Evolutionary conservation across 192 early-diverging fungal species (phyloP), one percentile per base, ranked within the genome.

Genomic region (Geranomyces variabilis): DNA sequence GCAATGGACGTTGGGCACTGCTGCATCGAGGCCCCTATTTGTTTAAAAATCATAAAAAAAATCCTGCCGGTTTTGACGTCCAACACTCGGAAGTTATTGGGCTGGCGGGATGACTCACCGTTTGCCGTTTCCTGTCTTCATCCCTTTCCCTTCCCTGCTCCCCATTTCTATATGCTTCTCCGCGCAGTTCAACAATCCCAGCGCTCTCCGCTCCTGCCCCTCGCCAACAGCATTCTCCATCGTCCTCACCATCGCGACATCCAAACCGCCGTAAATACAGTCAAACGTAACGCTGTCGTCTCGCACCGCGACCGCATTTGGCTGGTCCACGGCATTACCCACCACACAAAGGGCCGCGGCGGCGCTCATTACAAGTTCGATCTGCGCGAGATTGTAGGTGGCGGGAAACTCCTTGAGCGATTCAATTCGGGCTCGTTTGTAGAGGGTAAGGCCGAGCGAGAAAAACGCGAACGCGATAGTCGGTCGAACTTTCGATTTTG

Each of bases 271-370:
- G 73, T 87, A 8, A 81, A 81, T 14, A 63, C 80, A 17, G 77
- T 91, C 36, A 87, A 88, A 47, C 86, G 81, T 28, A 91, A 93
- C 13, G 81, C 83, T 69, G 88, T 94, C 0, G 84, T 95, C 19
- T 84, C 91, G 33, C 77, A 82, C 70, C 87, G 88, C 28, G 87
- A 84, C 58, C 80, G 72, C 15, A 87, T 90, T n/a, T 87, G 84
- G 66, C 82, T 90, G 17, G 91, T 95, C 5, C 65, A 87, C 28
- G 77, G 77, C 60, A 81, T 84, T 48, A 88, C 91, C 34, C 86
- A 90, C 5, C 83, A 84, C 24, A 83, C 89, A 43, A 87, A 88
- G n/a, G 89, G 90, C n/a, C 78, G 90, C 12, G 86, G 89, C 3
- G 84, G 85, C 34, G 84, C 89, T 1, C 58, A 62, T 53, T 70